These are phyloP conservation scores for Aspergillus transmontanensis DNA, from an alignment of 2,329 filamentous ascomycete species.

Conservation along the genomic window DNA sequence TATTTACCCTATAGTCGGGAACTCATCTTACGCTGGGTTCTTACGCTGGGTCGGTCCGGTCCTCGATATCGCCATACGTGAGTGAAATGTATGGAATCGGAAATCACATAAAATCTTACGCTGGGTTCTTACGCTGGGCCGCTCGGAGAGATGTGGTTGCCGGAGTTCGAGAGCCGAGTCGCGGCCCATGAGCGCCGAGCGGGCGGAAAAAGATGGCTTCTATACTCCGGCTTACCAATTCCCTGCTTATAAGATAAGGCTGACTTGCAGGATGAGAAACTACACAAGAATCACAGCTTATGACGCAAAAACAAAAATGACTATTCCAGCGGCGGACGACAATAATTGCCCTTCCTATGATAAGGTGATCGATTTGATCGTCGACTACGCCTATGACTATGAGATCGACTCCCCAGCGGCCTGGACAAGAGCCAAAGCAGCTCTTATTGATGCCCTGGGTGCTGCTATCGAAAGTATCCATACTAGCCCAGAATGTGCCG, in stretches of 20 bases:
- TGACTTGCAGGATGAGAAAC: background rate
- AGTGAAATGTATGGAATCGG: background rate
- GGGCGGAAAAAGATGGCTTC: too few relatives aligned
- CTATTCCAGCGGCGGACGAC: background rate
- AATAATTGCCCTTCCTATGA: conserved; percentile 20
- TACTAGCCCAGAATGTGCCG: conserved; percentile 22
- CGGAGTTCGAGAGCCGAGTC: background rate
- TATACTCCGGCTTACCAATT: too few relatives aligned
- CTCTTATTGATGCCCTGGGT: conserved; percentile 29
- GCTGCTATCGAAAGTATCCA: conserved; percentile 28
- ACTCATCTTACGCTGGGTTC: background rate
- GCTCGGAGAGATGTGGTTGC: background rate
- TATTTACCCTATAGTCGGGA: background rate
- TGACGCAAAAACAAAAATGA: background rate
- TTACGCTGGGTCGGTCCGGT: background rate
- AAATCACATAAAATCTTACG: background rate
- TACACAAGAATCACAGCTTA: background rate
- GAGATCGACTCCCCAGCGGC: conserved; percentile 21
- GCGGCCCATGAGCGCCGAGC: too few relatives aligned
- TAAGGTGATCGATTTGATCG: conserved; percentile 37
- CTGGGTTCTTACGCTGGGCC: background rate
- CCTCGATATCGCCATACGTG: too few relatives aligned
- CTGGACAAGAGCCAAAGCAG: conserved; percentile 19
- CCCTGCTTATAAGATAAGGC: background rate
- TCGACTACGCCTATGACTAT: conserved; percentile 26